phyloP scores from a whole-genome alignment of 2,329 filamentous ascomycete genomes.

The Phyllosticta paracitricarpa region DNA sequence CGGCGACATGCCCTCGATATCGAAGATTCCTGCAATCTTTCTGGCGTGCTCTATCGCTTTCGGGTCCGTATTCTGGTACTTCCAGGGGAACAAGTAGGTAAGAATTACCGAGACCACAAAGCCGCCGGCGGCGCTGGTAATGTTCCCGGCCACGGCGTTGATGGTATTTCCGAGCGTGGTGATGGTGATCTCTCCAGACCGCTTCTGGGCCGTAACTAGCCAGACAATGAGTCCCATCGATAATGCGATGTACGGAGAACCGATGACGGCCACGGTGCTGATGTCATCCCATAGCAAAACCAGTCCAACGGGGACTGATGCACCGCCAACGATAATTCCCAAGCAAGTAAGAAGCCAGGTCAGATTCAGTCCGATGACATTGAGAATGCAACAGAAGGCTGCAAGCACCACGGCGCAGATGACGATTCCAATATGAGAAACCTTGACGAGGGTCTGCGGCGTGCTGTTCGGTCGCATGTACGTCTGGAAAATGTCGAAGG shows the following conservation, averaged over 20 bases:
- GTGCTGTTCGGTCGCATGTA: slow-evolving; percentile 40
- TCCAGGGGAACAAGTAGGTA: slow-evolving; percentile 25
- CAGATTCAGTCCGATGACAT: slow-evolving; percentile 45
- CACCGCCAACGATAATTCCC: slow-evolving; percentile 43
- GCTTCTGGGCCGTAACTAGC: slow-evolving; percentile 38
- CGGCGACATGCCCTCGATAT: neutral
- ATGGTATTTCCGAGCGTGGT: slow-evolving; percentile 37
- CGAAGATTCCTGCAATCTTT: slow-evolving; percentile 22
- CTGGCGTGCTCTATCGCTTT: slow-evolving; percentile 18
- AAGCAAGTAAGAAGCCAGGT: slow-evolving; percentile 48
- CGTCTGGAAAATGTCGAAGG: slow-evolving; percentile 44
- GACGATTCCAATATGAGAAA: slow-evolving; percentile 45
- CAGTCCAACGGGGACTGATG: slow-evolving; percentile 44
- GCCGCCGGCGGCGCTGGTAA: slow-evolving; percentile 27
- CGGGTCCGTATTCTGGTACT: slow-evolving; percentile 15
- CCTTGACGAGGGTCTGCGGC: slow-evolving; percentile 40
- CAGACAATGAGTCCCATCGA: slow-evolving; percentile 43
- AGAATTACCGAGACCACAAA: slow-evolving; percentile 25
- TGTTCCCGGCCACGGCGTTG: slow-evolving; percentile 31
- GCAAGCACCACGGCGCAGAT: slow-evolving; percentile 43
- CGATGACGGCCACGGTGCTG: slow-evolving; percentile 39
- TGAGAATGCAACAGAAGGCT: slow-evolving; percentile 29
- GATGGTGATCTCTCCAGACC: slow-evolving; percentile 42
- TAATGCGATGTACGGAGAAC: slow-evolving; percentile 42
- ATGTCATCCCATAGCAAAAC: slow-evolving; percentile 45